Evolutionary conservation across 1,284 basidiomycete genomes (phyloP).

Genomic region (Ustilago curta): DNA sequence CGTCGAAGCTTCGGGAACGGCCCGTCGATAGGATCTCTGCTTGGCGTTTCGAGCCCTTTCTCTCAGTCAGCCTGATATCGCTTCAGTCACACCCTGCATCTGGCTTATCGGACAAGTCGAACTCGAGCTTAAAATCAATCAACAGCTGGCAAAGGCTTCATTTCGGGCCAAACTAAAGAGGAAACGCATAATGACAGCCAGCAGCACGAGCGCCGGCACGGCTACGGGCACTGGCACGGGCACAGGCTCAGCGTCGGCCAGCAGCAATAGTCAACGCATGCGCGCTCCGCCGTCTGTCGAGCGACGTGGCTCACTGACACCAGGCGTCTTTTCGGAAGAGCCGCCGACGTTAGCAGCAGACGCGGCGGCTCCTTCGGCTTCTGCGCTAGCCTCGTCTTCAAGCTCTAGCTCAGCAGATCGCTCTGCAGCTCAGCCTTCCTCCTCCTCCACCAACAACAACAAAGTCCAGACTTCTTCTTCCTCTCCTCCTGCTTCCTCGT

Average conservation of each 20-base stretch:
- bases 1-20: not conserved
- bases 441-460: slow-evolving; percentile 5
- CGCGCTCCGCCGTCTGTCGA: slow-evolving; percentile 22
- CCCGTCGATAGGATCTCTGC: not conserved
- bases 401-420: slow-evolving; percentile 10
- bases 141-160: too few species aligned
- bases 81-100: not conserved
- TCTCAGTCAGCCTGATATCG: not conserved
- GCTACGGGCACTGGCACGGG: too few species aligned
- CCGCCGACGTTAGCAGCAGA: slow-evolving; percentile 26
- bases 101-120: not conserved
- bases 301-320: slow-evolving; percentile 38
- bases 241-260: too few species aligned
- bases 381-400: too few species aligned
- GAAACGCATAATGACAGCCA: slow-evolving; percentile 14
- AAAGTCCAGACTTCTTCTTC: not conserved
- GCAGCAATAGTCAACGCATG: slow-evolving; percentile 8
- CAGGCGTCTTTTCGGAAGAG: slow-evolving; percentile 53
- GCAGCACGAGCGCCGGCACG: slow-evolving; percentile 7
- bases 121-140: not conserved
- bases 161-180: slow-evolving; percentile 3
- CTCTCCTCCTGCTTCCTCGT: slow-evolving; percentile 15
- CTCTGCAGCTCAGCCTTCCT: slow-evolving; percentile 10
- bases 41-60: not conserved
- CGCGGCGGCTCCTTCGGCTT: not conserved